Conservation (phyloP, 2,329 filamentous ascomycete genomes). For the Boeremia exigua region DNA sequence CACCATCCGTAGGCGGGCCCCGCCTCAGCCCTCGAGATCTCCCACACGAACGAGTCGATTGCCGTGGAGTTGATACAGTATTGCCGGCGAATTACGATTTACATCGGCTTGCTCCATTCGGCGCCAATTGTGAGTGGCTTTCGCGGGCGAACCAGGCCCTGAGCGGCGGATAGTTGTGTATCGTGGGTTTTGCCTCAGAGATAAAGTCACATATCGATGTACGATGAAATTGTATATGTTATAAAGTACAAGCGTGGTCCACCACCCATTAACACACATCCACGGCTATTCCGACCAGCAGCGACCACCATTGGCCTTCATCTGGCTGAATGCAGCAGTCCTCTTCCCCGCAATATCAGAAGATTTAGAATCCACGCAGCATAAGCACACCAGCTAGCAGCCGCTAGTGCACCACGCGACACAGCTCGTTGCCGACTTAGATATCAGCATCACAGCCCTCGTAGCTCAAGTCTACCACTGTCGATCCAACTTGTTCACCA, state of each 20-base stretch:
- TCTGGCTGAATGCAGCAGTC: neutral
- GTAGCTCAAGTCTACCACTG: neutral
- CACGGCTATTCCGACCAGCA: neutral
- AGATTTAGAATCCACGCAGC: neutral
- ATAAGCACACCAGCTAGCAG: conserved; percentile 10
- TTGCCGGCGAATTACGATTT: conserved; percentile 36
- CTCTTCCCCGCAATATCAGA: conserved; percentile 16
- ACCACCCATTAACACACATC: neutral
- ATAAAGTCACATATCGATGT: conserved; percentile 26
- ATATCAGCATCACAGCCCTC: conserved; percentile 3
- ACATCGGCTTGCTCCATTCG: conserved; percentile 40
- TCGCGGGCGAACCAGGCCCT: conserved; percentile 28
- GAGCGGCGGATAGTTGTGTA: conserved; percentile 31
- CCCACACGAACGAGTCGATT: conserved; percentile 21
- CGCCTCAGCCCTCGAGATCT: conserved; percentile 24
- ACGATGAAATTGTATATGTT: conserved; percentile 6
- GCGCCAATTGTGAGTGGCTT: conserved; percentile 22
- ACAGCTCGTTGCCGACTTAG: conserved; percentile 3
- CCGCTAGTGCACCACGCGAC: conserved; percentile 15
- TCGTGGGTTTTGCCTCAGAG: conserved; percentile 36
- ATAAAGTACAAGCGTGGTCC: conserved; percentile 7
- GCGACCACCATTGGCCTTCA: neutral
- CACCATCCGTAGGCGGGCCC: conserved; percentile 36
- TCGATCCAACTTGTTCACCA: no score
- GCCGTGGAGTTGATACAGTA: conserved; percentile 33